These are phyloP conservation scores for Polygonum aviculare DNA, from an alignment of 148 eudicot species.

Conservation along the genomic window DNA sequence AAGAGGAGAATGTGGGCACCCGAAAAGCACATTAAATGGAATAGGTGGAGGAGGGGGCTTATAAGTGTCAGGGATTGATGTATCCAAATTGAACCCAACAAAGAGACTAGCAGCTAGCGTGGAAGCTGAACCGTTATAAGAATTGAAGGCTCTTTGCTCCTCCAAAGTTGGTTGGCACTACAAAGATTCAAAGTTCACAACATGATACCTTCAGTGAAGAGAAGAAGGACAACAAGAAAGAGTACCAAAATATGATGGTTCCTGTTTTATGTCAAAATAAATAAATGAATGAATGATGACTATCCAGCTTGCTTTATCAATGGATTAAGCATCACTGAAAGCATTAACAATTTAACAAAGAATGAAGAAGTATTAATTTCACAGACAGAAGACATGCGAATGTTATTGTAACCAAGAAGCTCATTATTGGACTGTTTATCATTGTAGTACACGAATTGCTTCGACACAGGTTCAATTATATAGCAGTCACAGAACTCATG, in stretches of 20 bases:
- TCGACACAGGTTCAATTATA: not conserved
- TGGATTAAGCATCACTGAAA: not conserved
- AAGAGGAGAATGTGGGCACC: constrained; percentile 42
- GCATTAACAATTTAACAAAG: not conserved
- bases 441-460: not conserved
- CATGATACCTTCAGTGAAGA: not conserved
- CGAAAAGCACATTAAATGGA: constrained; percentile 70
- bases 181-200: constrained; percentile 10
- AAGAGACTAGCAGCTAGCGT: constrained; percentile 43
- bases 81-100: constrained; percentile 61
- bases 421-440: not conserved
- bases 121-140: constrained; percentile 45
- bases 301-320: no score
- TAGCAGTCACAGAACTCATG: not conserved
- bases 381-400: not conserved
- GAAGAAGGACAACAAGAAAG: not conserved
- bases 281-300: no score
- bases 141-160: constrained; percentile 52
- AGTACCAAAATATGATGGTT: not conserved
- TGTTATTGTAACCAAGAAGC: not conserved
- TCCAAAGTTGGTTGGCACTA: constrained; percentile 74
- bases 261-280: not conserved
- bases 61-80: constrained; percentile 71
- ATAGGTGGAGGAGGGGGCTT: constrained; percentile 81
- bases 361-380: not conserved